Percentiles rank a stretch among this genome's conserved stretches.
Evolutionary conservation across 164 flowering plant genomes (phyloP).

Genomic region (Vitis amurensis): DNA sequence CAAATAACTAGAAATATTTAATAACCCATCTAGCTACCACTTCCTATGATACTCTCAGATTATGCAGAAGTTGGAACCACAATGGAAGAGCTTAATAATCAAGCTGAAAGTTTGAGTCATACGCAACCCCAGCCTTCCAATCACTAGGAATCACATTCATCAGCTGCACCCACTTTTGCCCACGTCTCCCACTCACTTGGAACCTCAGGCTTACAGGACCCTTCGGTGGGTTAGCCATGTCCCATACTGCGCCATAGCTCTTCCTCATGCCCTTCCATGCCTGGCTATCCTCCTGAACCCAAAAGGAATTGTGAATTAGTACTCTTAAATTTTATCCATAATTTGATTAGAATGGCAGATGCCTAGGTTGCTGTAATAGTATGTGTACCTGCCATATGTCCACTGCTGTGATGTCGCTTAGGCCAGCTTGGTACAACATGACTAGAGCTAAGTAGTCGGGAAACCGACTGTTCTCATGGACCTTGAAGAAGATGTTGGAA

Average conservation of each 20-base stretch:
- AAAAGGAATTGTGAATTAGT: background rate
- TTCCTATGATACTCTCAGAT: no score
- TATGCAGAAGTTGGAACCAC: background rate
- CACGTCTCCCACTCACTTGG: slow-evolving; percentile 43
- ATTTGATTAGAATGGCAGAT: no score
- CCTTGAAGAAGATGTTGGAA: slow-evolving; percentile 51
- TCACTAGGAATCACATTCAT: slow-evolving; percentile 46
- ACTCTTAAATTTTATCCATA: no score
- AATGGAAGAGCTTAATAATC: slow-evolving; percentile 10
- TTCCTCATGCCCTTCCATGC: slow-evolving; percentile 72
- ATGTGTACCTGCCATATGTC: slow-evolving; percentile 71
- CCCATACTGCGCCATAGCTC: slow-evolving; percentile 65
- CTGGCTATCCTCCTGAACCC: slow-evolving; percentile 57
- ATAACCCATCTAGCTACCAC: no score
- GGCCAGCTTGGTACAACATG: slow-evolving; percentile 56
- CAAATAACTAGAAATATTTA: no score
- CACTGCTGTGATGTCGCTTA: slow-evolving; percentile 47
- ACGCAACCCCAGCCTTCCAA: slow-evolving; percentile 73
- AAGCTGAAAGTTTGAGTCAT: slow-evolving; percentile 60
- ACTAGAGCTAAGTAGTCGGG: slow-evolving; percentile 72
- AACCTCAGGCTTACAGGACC: slow-evolving; percentile 53
- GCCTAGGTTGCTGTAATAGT: no score
- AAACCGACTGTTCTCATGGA: slow-evolving; percentile 61
- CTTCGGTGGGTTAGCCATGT: slow-evolving; percentile 46
- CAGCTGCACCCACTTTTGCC: slow-evolving; percentile 47